Percentiles rank a stretch among this genome's conserved stretches.
These are phyloP conservation scores for Aspergillus heteromorphus DNA, from an alignment of 495 filamentous ascomycete species.

Conservation along the genomic window DNA sequence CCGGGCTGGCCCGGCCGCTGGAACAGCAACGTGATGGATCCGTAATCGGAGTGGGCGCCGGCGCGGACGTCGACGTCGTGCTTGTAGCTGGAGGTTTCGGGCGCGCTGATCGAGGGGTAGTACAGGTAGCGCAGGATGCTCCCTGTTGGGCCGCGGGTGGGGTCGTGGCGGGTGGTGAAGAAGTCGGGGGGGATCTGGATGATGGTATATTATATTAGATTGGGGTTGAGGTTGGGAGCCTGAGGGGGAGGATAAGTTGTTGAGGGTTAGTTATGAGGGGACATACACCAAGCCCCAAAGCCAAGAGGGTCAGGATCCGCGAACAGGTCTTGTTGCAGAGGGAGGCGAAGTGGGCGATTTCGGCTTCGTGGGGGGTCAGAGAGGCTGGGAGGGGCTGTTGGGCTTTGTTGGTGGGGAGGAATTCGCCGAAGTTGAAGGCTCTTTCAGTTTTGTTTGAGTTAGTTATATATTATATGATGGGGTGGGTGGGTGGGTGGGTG, in stretches of 20 bases:
- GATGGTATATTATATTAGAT: not conserved
- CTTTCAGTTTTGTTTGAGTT: constrained; percentile 37
- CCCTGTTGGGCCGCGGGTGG: constrained; percentile 53
- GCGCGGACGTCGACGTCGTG: constrained; percentile 56
- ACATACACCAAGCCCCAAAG: constrained; percentile 58
- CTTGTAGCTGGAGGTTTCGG: constrained; percentile 34
- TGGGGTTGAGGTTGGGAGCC: not conserved
- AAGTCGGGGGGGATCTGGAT: constrained; percentile 54
- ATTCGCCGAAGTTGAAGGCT: constrained; percentile 89
- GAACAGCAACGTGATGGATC: constrained; percentile 65
- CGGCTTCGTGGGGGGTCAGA: constrained; percentile 53
- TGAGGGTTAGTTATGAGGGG: not conserved
- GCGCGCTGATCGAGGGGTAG: constrained; percentile 57
- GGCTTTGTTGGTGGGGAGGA: constrained; percentile 60
- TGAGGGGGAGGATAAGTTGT: not conserved
- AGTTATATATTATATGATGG: not conserved
- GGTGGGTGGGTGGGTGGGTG: not conserved
- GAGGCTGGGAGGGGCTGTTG: constrained; percentile 72
- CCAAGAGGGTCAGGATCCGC: constrained; percentile 68
- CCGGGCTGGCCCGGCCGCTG: constrained; percentile 78
- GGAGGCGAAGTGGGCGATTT: constrained; percentile 59
- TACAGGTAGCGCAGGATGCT: constrained; percentile 79
- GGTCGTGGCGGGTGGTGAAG: constrained; percentile 70
- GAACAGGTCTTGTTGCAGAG: constrained; percentile 70
- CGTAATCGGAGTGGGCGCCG: constrained; percentile 66